Conservation (phyloP, 75 land plant genomes). For the Ceratopteris richardii region DNA sequence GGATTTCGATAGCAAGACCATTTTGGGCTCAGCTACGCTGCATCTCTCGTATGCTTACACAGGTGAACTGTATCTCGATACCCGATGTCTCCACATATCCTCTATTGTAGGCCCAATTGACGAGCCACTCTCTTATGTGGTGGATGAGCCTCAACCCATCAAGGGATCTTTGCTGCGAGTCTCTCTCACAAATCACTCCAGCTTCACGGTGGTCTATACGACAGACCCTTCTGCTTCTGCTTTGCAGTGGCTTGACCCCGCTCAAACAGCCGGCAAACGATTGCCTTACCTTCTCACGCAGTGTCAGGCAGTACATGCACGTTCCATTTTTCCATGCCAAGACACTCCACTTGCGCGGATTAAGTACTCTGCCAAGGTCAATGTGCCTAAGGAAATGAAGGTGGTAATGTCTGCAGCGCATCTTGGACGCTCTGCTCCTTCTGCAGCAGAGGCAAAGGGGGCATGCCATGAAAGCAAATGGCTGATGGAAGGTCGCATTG, state of each 20-base stretch:
- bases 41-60: conserved; percentile 39
- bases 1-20: conserved; percentile 54
- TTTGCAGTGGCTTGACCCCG: conserved; percentile 75
- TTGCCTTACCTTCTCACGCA: conserved; percentile 78
- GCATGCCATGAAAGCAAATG: conserved; percentile 17
- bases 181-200: conserved; percentile 22
- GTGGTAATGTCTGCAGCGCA: conserved; percentile 77
- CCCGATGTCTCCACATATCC: conserved; percentile 48
- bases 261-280: conserved; percentile 49
- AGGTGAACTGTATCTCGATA: conserved; percentile 58
- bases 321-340: conserved; percentile 93
- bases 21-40: conserved; percentile 50
- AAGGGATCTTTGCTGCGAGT: conserved; percentile 38
- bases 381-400: conserved; percentile 46
- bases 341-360: conserved; percentile 78
- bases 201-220: conserved; percentile 33
- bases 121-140: background rate
- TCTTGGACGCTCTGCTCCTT: conserved; percentile 28
- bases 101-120: conserved; percentile 8
- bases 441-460: conserved; percentile 10
- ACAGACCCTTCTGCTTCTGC: conserved; percentile 59
- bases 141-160: conserved; percentile 30
- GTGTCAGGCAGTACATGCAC: conserved; percentile 82
- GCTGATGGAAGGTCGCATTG: conserved; percentile 43
- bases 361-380: conserved; percentile 45